Conservation (phyloP, 306 rosid genomes). For the Amphicarpaea edgeworthii region DNA sequence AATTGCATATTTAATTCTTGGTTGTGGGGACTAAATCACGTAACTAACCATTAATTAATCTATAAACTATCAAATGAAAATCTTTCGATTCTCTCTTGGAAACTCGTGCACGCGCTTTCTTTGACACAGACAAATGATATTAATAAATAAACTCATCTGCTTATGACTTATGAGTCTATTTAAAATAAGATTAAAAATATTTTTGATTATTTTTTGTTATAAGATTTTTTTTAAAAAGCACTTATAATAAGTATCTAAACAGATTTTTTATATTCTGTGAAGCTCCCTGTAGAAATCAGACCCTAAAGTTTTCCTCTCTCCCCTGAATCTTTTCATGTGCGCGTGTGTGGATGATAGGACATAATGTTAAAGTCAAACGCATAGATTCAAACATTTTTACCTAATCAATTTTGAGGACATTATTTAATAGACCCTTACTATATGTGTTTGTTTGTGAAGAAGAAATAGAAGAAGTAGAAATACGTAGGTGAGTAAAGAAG, state of each 20-base stretch:
- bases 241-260: too few species aligned
- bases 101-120: slow-evolving; percentile 48
- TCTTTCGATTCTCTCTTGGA: slow-evolving; percentile 14
- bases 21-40: slow-evolving; percentile 48
- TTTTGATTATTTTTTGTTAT: too few species aligned
- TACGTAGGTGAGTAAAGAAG: too few species aligned
- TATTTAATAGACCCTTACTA: background rate
- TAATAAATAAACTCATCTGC: slow-evolving; percentile 33
- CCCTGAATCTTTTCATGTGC: background rate
- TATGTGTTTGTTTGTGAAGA: too few species aligned
- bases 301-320: slow-evolving; percentile 3
- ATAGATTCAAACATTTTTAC: slow-evolving; percentile 35
- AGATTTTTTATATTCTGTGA: slow-evolving; percentile 29
- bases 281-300: background rate
- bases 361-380: slow-evolving; percentile 31
- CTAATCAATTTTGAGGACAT: slow-evolving; percentile 1
- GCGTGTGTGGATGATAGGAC: background rate
- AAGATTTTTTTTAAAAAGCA: too few species aligned
- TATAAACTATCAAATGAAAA: too few species aligned
- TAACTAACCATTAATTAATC: slow-evolving; percentile 36
- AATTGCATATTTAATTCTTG: slow-evolving; percentile 38
- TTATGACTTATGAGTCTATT: too few species aligned
- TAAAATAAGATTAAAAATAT: too few species aligned
- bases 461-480: too few species aligned
- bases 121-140: slow-evolving; percentile 41